A percentile compares a stretch with the other conserved stretches of the same genome.
These are phyloP conservation scores for Penicillium chermesinum DNA, from an alignment of 495 filamentous ascomycete species.

Conservation along the genomic window DNA sequence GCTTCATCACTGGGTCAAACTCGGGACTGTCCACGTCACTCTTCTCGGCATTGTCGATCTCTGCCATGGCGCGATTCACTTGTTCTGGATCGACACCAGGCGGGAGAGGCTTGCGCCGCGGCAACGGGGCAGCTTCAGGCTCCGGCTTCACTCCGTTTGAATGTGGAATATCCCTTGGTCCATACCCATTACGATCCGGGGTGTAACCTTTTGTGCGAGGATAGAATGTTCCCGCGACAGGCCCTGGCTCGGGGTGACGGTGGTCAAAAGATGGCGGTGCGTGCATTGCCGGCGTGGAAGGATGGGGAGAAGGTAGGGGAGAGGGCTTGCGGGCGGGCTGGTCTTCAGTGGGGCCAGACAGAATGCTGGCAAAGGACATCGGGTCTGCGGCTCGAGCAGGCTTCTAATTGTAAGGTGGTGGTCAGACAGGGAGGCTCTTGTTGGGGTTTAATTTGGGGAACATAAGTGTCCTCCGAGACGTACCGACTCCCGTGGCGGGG, in stretches of 20 bases:
- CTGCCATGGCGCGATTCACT: slow-evolving; percentile 56
- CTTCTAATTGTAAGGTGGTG: slow-evolving; percentile 37
- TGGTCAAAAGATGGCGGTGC: slow-evolving; percentile 7
- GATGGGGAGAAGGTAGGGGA: slow-evolving; percentile 24
- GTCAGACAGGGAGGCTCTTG: slow-evolving; percentile 4
- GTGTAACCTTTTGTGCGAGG: slow-evolving; percentile 28
- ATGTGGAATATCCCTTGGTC: slow-evolving; percentile 5
- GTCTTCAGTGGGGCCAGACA: slow-evolving; percentile 64
- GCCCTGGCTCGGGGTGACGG: slow-evolving; percentile 23
- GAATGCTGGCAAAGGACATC: slow-evolving; percentile 89
- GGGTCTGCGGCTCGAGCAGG: slow-evolving; percentile 67
- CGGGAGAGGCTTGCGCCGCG: slow-evolving; percentile 19
- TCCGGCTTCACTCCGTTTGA: slow-evolving; percentile 16
- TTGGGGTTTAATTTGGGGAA: not conserved
- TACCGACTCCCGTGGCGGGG: slow-evolving; percentile 40
- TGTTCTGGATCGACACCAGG: slow-evolving; percentile 54
- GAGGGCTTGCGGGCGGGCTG: slow-evolving; percentile 45
- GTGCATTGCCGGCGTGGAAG: slow-evolving; percentile 21
- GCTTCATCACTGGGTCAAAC: slow-evolving; percentile 52
- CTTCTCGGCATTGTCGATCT: slow-evolving; percentile 61
- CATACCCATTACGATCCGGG: slow-evolving; percentile 16
- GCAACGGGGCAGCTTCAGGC: slow-evolving; percentile 7
- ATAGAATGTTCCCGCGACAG: slow-evolving; percentile 18
- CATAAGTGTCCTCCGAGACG: slow-evolving; percentile 5
- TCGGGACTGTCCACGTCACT: slow-evolving; percentile 63